Evolutionary conservation across 2,329 filamentous ascomycete species (phyloP), one percentile per base, ranked within the genome.

Genomic region (Microdochium nivale): DNA sequence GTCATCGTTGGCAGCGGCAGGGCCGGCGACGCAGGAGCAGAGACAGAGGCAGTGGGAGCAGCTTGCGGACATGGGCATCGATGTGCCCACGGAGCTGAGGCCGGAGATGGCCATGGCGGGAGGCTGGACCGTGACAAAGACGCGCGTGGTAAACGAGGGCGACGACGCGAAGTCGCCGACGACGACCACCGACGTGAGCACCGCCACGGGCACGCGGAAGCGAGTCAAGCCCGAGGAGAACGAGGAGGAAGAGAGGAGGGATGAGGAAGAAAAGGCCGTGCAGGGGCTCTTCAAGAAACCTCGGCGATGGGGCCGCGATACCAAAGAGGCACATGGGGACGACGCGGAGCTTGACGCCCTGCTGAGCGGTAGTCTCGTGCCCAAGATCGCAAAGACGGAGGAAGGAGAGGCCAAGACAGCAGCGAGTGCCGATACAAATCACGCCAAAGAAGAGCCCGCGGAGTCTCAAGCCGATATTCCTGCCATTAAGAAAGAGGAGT

Each of bases 11-110:
- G 33, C 62, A 64, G 16, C 71, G 23, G 64, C 68, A 14, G 58
- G 67, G 55, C 71, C 74, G 40, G 74, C 76, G 2, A 78, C 78
- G 1, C 70, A 83, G 21, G 79, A 83, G 9, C 86, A 95, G 57
- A 75, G 89, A 52, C 92, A 92, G 68, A 79, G 78, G 51, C 94
- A 99, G 70, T 80, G 95, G 62, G 85, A 90, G 56, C 90, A 97
- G 68, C 75, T 99, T 11, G 90, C 87, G 3, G 88, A 87, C 33
- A 79, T 99, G 77, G 94, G 94, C 0, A 83, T 99, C 48, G 81
- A 83, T 47, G 80, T 97, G 51, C 94, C 94, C 1, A 84, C 88
- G 46, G 84, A 87, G 57, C 83, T 89, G 52, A 77, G 89, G 53
- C 76, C 79, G 2, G 88, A 94, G 54, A 83, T 96, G 81, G 90